Evolutionary conservation across 2,329 filamentous ascomycete species (phyloP).

Genomic region (Beauveria brongniartii): DNA sequence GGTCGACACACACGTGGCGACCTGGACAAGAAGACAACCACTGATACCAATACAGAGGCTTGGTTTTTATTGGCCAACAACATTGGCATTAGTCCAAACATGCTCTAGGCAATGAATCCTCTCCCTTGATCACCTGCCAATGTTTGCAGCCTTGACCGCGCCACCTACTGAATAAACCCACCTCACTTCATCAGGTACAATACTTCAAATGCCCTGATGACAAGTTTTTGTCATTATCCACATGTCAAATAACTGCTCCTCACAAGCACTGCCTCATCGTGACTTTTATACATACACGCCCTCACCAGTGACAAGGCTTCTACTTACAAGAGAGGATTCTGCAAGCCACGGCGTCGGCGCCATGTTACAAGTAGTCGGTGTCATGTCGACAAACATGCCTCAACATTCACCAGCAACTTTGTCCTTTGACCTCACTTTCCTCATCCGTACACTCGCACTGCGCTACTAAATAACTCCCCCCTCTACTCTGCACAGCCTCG

Average conservation of each 20-base stretch:
- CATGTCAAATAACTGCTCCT: neutral
- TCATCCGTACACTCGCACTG: no score
- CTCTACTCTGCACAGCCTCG: constrained; percentile 4
- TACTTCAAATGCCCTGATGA: neutral
- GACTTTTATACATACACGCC: neutral
- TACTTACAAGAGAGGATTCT: neutral
- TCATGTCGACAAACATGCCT: neutral
- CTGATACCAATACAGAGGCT: neutral
- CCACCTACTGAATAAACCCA: no score
- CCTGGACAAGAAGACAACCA: neutral
- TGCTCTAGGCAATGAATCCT: neutral
- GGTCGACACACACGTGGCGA: neutral
- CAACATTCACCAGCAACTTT: no score
- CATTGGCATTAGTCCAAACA: no score
- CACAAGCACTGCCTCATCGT: constrained; percentile 4
- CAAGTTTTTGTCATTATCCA: neutral
- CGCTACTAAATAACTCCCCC: no score
- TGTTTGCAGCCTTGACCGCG: neutral
- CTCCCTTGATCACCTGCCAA: no score
- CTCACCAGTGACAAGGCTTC: neutral
- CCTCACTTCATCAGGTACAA: neutral
- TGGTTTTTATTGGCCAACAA: neutral
- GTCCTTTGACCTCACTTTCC: neutral
- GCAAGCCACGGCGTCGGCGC: neutral
- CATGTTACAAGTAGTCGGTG: neutral